Percentiles rank a stretch among this genome's conserved stretches.
These are phyloP conservation scores for Citrullus mucosospermus DNA, from an alignment of 306 rosid genomes.

Conservation along the genomic window DNA sequence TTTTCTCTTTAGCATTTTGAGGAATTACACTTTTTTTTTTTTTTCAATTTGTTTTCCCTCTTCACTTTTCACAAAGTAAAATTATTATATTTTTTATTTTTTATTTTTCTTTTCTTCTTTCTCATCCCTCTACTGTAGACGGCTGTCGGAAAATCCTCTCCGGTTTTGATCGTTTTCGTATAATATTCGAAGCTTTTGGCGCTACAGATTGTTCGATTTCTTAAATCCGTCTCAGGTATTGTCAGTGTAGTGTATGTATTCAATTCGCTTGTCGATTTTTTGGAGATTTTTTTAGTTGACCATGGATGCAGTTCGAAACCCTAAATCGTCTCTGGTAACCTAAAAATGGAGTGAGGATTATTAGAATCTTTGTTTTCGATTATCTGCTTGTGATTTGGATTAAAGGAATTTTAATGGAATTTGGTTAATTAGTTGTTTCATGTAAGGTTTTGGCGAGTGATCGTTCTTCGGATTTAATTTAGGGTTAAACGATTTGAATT, in stretches of 20 bases:
- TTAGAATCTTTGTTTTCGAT: not conserved
- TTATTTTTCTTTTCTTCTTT: slow-evolving; percentile 8
- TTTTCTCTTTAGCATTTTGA: not conserved
- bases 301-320: not conserved
- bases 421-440: not conserved
- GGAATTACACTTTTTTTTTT: not conserved
- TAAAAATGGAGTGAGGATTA: not conserved
- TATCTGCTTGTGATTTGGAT: not conserved
- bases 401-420: not conserved
- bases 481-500: not conserved
- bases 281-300: not conserved
- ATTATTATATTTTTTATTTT: not conserved
- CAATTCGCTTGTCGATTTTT: not conserved
- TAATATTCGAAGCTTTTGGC: slow-evolving; percentile 3
- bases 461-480: not conserved
- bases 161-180: slow-evolving; percentile 9
- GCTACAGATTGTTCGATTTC: not conserved
- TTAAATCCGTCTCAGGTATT: not conserved
- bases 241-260: not conserved
- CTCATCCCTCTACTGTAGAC: slow-evolving; percentile 23
- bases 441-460: not conserved
- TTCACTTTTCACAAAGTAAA: slow-evolving; percentile 17
- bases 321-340: not conserved
- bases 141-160: slow-evolving; percentile 39
- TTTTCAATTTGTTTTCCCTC: not conserved